Evolutionary conservation across 2,329 filamentous ascomycete genomes (phyloP).

Genomic region (Nigrospora oryzae): DNA sequence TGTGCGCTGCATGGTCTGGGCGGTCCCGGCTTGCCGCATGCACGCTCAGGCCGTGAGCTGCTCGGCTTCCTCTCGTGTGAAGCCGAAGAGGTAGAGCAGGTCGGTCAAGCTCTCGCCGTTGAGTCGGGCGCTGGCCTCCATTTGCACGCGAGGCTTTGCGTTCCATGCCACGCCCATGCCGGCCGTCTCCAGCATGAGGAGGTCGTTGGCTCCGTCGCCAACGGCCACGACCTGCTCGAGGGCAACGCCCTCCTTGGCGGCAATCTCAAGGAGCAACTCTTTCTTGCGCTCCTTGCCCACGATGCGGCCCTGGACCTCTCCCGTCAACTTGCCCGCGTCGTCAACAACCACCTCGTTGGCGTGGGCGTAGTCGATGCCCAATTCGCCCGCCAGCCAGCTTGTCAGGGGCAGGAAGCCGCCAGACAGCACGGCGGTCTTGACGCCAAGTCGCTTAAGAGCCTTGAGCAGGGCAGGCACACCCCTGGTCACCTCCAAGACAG

Average conservation of each 20-base stretch:
- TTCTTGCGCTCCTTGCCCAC: constrained; percentile 71
- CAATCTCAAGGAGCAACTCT: constrained; percentile 63
- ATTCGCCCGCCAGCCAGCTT: constrained; percentile 69
- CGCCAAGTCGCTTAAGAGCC: constrained; percentile 68
- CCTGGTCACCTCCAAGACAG: constrained; percentile 69
- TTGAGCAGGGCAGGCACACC: constrained; percentile 69
- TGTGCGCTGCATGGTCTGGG: too few species aligned
- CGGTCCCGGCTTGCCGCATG: too few species aligned
- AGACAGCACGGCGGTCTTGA: constrained; percentile 83
- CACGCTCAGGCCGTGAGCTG: constrained; percentile 27
- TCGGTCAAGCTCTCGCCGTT: constrained; percentile 66
- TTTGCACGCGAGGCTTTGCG: constrained; percentile 74
- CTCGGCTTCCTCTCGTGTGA: constrained; percentile 55
- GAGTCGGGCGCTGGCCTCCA: constrained; percentile 63
- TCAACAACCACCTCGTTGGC: constrained; percentile 76
- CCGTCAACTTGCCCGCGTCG: constrained; percentile 53
- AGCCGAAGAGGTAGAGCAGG: constrained; percentile 66
- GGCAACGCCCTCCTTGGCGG: constrained; percentile 55
- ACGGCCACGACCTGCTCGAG: constrained; percentile 64
- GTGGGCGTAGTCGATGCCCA: constrained; percentile 80
- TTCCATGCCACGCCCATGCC: constrained; percentile 77
- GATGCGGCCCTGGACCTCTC: constrained; percentile 63
- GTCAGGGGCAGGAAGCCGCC: constrained; percentile 90
- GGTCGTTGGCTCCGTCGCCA: constrained; percentile 76
- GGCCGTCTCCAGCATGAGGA: constrained; percentile 70